A percentile compares a stretch with the other conserved stretches of the same genome.
phyloP scores from a whole-genome alignment of 1,284 basidiomycete genomes.

The Leccinum subrobustum region DNA sequence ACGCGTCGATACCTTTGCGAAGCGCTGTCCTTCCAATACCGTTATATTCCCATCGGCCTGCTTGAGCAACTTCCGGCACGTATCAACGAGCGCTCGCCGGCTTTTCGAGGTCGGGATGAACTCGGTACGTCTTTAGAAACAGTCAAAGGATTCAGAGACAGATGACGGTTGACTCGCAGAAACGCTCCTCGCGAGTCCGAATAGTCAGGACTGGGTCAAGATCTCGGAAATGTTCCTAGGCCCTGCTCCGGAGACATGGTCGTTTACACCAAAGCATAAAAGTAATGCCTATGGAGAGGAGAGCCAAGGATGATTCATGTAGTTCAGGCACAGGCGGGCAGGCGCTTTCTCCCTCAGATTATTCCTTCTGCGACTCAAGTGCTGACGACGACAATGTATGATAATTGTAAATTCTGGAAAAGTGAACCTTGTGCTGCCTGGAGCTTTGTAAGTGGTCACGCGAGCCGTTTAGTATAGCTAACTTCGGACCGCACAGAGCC shows the following conservation, averaged over 20 bases:
- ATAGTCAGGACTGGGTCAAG: slow-evolving; percentile 92
- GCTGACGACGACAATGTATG: background rate
- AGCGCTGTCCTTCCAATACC: slow-evolving; percentile 91
- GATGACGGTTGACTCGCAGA: slow-evolving; percentile 43
- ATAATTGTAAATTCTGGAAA: background rate
- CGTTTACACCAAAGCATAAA: slow-evolving; percentile 76
- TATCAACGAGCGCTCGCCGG: slow-evolving; percentile 89
- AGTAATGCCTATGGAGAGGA: slow-evolving; percentile 66
- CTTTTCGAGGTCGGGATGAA: slow-evolving; percentile 84
- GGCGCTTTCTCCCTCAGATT: background rate
- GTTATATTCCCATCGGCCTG: slow-evolving; percentile 92
- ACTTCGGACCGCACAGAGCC: background rate
- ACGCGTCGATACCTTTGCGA: slow-evolving; percentile 94
- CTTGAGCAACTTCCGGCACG: slow-evolving; percentile 82
- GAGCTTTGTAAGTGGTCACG: background rate
- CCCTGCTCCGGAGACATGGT: slow-evolving; percentile 62
- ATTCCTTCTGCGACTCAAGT: background rate
- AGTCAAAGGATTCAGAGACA: background rate
- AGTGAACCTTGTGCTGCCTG: background rate
- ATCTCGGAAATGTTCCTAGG: slow-evolving; percentile 94
- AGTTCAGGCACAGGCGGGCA: background rate
- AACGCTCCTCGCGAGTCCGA: slow-evolving; percentile 79
- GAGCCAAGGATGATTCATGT: slow-evolving; percentile 38
- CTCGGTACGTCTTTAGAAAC: slow-evolving; percentile 52
- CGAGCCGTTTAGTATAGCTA: background rate